These are phyloP conservation scores for Neurospora discreta DNA, from an alignment of 495 filamentous ascomycete species.

Conservation along the genomic window DNA sequence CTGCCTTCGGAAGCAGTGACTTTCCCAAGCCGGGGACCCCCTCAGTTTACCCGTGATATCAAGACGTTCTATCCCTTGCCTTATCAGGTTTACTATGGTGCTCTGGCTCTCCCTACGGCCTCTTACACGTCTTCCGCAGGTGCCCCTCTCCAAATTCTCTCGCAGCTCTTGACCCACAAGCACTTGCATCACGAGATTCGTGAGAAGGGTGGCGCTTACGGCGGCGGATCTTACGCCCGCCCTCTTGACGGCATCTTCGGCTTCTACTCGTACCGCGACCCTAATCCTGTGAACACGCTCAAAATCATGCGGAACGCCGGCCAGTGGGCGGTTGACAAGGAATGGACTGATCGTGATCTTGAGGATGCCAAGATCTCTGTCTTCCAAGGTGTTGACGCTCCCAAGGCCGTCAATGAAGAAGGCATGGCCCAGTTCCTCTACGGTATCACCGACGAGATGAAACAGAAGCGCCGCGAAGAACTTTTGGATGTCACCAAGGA, in stretches of 20 bases:
- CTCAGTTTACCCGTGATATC: slow-evolving; percentile 30
- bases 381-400: slow-evolving; percentile 94
- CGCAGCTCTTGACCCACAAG: slow-evolving; percentile 92
- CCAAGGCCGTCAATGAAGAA: slow-evolving; percentile 74
- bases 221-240: slow-evolving; percentile 75
- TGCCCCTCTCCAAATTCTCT: slow-evolving; percentile 74
- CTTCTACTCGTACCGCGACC: slow-evolving; percentile 93
- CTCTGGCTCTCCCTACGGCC: slow-evolving; percentile 67
- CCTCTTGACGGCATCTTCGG: slow-evolving; percentile 77
- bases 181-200: slow-evolving; percentile 95
- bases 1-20: slow-evolving; percentile 37
- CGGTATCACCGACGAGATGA: slow-evolving; percentile 80
- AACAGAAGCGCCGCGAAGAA: slow-evolving; percentile 72
- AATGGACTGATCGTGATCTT: slow-evolving; percentile 78
- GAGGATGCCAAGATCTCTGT: slow-evolving; percentile 93
- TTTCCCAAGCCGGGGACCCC: slow-evolving; percentile 20
- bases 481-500: slow-evolving; percentile 77
- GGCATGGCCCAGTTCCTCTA: slow-evolving; percentile 78
- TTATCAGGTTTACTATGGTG: slow-evolving; percentile 93
- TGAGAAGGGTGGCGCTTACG: slow-evolving; percentile 95
- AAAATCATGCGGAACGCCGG: slow-evolving; percentile 78
- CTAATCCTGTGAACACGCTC: slow-evolving; percentile 84
- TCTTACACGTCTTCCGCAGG: slow-evolving; percentile 68
- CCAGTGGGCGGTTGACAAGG: slow-evolving; percentile 67
- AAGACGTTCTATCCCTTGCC: slow-evolving; percentile 89